phyloP scores from a whole-genome alignment of 208 protist genomes.

The Trypanosoma grayi region DNA sequence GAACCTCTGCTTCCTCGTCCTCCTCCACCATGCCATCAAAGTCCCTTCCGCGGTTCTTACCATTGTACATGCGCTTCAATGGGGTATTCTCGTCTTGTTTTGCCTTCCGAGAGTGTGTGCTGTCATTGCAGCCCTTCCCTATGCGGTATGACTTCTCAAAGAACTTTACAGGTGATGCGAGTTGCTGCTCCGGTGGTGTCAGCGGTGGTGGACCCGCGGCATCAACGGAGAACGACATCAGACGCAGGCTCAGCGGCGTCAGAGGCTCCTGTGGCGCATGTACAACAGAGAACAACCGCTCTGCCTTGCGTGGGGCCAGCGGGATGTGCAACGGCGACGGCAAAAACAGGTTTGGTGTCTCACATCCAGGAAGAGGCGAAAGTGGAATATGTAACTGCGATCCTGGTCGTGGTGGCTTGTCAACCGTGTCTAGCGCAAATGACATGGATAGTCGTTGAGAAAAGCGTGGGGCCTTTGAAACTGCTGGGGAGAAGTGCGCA shows the following conservation, averaged over 20 bases:
- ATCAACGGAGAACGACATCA: conserved; percentile 28
- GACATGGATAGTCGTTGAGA: background rate
- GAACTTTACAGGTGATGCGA: conserved; percentile 49
- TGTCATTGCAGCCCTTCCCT: background rate
- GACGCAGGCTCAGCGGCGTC: conserved; percentile 47
- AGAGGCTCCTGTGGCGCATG: conserved; percentile 42
- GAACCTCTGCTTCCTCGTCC: too few relatives aligned
- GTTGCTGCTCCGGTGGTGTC: conserved; percentile 20
- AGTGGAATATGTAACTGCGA: background rate
- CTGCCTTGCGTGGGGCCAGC: background rate
- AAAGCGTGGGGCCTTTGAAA: background rate
- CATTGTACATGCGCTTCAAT: too few relatives aligned
- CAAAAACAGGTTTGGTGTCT: background rate
- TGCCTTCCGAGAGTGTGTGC: background rate
- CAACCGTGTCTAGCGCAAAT: conserved; percentile 2
- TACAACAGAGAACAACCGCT: conserved; percentile 67
- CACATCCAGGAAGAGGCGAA: background rate
- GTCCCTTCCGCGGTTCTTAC: background rate
- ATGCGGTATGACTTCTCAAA: conserved; percentile 35
- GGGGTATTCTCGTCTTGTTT: background rate
- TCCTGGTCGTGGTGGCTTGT: background rate
- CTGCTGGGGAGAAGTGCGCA: background rate
- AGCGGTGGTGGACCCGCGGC: conserved; percentile 21
- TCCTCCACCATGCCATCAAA: conserved; percentile 2
- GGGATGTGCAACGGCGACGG: background rate